Conservation (phyloP, 2,329 filamentous ascomycete genomes). For the Aspergillus sp. region DNA sequence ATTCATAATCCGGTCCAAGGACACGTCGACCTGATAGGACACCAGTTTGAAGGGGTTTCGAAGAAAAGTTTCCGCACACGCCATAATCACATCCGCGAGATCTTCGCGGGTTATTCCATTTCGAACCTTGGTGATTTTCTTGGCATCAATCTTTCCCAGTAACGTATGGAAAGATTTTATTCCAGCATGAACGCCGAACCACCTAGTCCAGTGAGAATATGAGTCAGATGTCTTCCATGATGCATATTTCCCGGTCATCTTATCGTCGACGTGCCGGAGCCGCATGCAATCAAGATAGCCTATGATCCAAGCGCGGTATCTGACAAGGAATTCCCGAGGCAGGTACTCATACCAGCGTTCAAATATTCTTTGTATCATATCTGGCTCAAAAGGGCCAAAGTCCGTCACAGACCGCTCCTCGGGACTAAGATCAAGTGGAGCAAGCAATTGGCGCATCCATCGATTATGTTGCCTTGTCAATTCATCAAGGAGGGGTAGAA, state of each 20-base stretch:
- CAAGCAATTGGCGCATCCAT: background rate
- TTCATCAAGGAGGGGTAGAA: background rate
- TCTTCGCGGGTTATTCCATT: background rate
- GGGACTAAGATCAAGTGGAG: background rate
- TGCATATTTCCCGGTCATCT: background rate
- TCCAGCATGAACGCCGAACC: background rate
- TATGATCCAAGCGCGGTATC: background rate
- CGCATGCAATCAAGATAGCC: background rate
- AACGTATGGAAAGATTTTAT: background rate
- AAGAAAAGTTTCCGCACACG: background rate
- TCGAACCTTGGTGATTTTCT: background rate
- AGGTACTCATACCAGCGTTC: background rate
- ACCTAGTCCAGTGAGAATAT: background rate
- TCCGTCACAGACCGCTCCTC: background rate
- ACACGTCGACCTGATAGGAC: background rate
- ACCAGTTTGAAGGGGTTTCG: background rate
- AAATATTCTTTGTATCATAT: background rate
- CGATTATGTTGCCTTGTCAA: background rate
- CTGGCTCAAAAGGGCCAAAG: background rate
- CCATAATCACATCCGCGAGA: background rate
- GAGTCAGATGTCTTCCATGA: background rate
- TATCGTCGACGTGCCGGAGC: background rate
- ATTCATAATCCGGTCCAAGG: background rate
- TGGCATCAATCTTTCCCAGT: background rate
- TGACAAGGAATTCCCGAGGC: background rate